phyloP scores from a whole-genome alignment of 1,284 basidiomycete species.

The Vanrija sp. region DNA sequence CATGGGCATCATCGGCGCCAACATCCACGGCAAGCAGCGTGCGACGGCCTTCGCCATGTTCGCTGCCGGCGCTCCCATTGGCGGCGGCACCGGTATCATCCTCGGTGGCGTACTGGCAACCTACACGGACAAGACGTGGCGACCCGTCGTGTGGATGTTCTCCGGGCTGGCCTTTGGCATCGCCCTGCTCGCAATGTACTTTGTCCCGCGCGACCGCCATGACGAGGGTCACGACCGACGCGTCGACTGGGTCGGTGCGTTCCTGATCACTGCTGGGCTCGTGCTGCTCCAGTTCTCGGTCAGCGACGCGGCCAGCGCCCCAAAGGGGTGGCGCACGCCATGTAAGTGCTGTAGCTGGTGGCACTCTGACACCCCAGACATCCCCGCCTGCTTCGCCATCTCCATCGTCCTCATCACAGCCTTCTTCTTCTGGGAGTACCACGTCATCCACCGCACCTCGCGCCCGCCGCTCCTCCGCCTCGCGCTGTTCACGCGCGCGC shows the following conservation, averaged over 20 bases:
- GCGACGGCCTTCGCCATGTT: conserved; percentile 18
- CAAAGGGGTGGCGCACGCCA: conserved; percentile 62
- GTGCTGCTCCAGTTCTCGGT: conserved; percentile 67
- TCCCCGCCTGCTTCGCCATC: conserved; percentile 56
- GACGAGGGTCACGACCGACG: conserved; percentile 15
- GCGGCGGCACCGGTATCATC: conserved; percentile 12
- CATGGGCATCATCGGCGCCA: conserved; percentile 18
- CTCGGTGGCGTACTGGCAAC: conserved; percentile 15
- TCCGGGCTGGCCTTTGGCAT: conserved; percentile 5
- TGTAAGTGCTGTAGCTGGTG: conserved; percentile 53
- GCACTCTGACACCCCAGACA: conserved; percentile 19
- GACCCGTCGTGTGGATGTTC: conserved; percentile 15
- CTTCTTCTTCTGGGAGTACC: conserved; percentile 65
- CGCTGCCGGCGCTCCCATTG: conserved; percentile 14
- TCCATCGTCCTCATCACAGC: conserved; percentile 59
- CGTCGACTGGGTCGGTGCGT: conserved; percentile 17
- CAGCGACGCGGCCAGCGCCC: conserved; percentile 63
- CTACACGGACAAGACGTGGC: conserved; percentile 13
- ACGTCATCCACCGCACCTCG: conserved; percentile 49
- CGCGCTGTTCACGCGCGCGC: conserved; percentile 59
- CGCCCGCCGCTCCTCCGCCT: conserved; percentile 61
- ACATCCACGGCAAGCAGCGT: conserved; percentile 23
- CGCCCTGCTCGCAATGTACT: background rate
- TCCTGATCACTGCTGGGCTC: conserved; percentile 15
- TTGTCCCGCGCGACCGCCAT: conserved; percentile 9